These are phyloP conservation scores for Phytopythium litorale DNA, from an alignment of 352 stramenopile genomes.

Conservation along the genomic window DNA sequence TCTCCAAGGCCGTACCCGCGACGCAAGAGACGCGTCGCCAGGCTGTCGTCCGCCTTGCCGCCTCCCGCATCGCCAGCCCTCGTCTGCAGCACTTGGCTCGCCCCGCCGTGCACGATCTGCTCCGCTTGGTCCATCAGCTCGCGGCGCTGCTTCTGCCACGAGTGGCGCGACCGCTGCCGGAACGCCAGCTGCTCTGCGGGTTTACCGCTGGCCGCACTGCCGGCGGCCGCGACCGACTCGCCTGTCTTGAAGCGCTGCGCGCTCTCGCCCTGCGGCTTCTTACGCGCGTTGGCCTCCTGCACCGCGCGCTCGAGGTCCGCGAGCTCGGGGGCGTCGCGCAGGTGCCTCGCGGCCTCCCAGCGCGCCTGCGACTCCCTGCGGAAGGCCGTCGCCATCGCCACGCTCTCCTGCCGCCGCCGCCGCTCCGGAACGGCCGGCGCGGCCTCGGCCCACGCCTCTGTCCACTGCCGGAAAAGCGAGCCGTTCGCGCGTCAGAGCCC, in stretches of 20 bases:
- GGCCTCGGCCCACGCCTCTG: not conserved
- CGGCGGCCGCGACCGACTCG: not conserved
- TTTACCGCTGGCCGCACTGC: not conserved
- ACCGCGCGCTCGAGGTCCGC: constrained; percentile 23
- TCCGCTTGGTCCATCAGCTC: constrained; percentile 31
- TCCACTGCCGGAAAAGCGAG: not conserved
- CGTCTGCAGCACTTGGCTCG: constrained; percentile 5
- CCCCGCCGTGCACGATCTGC: constrained; percentile 12
- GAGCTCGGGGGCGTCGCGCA: constrained; percentile 47
- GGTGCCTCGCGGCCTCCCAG: constrained; percentile 41
- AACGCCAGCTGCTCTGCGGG: constrained; percentile 25
- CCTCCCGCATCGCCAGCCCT: not conserved
- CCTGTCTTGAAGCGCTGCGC: constrained; percentile 2
- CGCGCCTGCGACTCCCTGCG: constrained; percentile 32
- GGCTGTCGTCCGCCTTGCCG: constrained; percentile 15
- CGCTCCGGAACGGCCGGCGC: not conserved
- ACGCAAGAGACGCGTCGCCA: constrained; percentile 40
- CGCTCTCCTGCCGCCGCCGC: constrained; percentile 16
- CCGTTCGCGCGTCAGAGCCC: not conserved
- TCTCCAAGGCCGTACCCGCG: constrained; percentile 44
- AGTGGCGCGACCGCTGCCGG: constrained; percentile 52
- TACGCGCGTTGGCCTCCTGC: constrained; percentile 10
- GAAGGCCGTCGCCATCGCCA: constrained; percentile 41
- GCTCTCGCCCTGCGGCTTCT: constrained; percentile 13
- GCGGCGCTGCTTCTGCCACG: constrained; percentile 55